Evolutionary conservation across 2,329 filamentous ascomycete species (phyloP), one percentile per base, ranked within the genome.

Genomic region (Aspergillus ochraceus): DNA sequence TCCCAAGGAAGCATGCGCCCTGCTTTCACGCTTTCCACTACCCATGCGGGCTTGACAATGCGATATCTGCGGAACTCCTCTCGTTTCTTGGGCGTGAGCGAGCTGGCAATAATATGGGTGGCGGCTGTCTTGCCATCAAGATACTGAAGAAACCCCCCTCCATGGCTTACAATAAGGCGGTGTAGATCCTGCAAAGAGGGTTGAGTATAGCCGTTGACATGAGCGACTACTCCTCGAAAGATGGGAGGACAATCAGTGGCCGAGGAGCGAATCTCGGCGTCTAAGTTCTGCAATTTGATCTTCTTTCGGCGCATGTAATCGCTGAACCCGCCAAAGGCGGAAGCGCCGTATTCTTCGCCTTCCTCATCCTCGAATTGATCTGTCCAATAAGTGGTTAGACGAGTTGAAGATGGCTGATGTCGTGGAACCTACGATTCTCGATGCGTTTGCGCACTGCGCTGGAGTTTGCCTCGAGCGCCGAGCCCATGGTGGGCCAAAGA

Each of bases 251-350:
- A 91, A 65, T 89, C 87, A 0, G 80, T 76, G 1, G 88, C 85
- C 4, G 86, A 80, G 32, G 89, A 84, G 60, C 94, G 88, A 49
- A 96, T 81, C 56, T 96, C 86, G 9, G 88, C 88, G 76, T 99
- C 95, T 30, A 95, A 85, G 70, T 99, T 99, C 76, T 98, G 95
- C 3, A 99, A 84, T 73, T 99, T 99, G 76, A 97, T 88, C 82
- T 96, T 97, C 81, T 99, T 99, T 58, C 93, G 88, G 53, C 93
- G 85, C 73, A 97, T 96, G 76, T 98, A 99, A 71, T 98, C 94
- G 24, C 83, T 78, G 70, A 98, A 96, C 9, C 93, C 94, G 26
- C 92, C 91, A 75, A 98, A 99, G 55, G 85, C 86, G 63, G 92
- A 97, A 2, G 83, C 86, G 60, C 89, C 88, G 74, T 99, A 99